Evolutionary conservation across 345 rosid species (phyloP).

Genomic region (Ceriops decandra): DNA sequence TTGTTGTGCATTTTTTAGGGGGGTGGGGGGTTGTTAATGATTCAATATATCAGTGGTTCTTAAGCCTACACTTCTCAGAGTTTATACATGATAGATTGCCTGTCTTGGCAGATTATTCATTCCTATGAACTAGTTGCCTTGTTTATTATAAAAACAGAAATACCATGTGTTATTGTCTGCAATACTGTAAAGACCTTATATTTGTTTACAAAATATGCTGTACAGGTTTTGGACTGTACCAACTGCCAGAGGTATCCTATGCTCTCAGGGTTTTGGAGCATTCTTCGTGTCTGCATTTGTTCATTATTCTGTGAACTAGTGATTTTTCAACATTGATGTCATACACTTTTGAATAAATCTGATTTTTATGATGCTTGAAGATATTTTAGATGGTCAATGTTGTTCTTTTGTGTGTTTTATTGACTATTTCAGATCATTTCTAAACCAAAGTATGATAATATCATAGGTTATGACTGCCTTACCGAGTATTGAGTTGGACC

Average conservation of each 20-base stretch:
- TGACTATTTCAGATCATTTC: conserved; percentile 8
- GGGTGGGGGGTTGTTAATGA: not conserved
- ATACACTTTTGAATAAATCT: not conserved
- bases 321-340: conserved; percentile 1
- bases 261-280: not conserved
- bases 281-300: not conserved
- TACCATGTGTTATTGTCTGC: not conserved
- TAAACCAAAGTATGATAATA: conserved; percentile 15
- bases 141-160: not conserved
- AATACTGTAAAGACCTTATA: not conserved
- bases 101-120: not conserved
- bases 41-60: not conserved
- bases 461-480: conserved; percentile 73
- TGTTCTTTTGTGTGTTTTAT: too few relatives aligned
- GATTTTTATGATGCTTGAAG: conserved; percentile 1
- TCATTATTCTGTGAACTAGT: not conserved
- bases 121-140: not conserved
- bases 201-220: too few relatives aligned
- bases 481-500: conserved; percentile 84
- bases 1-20: not conserved
- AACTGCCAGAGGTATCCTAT: not conserved
- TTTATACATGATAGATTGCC: not conserved
- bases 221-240: not conserved
- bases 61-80: not conserved
- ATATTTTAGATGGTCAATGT: not conserved